Base-by-base conservation (phyloP, 2,329 filamentous ascomycete genomes). In the Microsporum audouinii region DNA sequence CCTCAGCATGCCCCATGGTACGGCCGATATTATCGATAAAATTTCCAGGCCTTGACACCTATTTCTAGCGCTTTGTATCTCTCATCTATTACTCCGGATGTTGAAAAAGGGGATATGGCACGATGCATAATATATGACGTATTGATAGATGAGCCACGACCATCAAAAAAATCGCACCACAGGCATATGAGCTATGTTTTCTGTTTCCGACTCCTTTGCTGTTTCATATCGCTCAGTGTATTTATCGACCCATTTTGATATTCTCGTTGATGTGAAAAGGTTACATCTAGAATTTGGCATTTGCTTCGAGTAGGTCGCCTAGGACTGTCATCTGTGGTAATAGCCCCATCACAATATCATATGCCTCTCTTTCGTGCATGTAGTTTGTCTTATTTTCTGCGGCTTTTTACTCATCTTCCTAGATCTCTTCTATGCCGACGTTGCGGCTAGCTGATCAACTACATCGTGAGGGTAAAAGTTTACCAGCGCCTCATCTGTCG, bases 1-100 rank as follows among this genome's bases (percentile, higher is more conserved):
- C 17, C 39, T 60, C 14, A 60, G 59, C 39, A 60, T 60, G 53
- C 59, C 59, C 23, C 23, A 60, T 12, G 33, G 23, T 14, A 43
- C 29, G 29, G 33, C 59, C 12, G 59, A 57, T 33, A 56, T 57
- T 12, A 57, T 60, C n/a, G 59, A 56, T 2, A 57, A 45, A 29
- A 57, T 60, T 33, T 38, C 31, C 10, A 39, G 36, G n/a, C 3
- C 2, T 27, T 55, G 17, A 55, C 51, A 14, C 31, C 43, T 17
- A n/a, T 8, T 47, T 8, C 23, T 33, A 3, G 5, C 45, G 27
- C 27, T 10, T 7, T 47, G 5, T 23, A 3, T 8, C 45, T 12
- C 27, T 51, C 23, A 12, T 12, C 38, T 12, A 3, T 7, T 39
- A 12, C 8, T 12, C 2, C 5, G 8, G 14, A 23, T 23, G 1